These are phyloP conservation scores for Chlorella sp. DNA, from an alignment of 139 green algal species.

Conservation along the genomic window DNA sequence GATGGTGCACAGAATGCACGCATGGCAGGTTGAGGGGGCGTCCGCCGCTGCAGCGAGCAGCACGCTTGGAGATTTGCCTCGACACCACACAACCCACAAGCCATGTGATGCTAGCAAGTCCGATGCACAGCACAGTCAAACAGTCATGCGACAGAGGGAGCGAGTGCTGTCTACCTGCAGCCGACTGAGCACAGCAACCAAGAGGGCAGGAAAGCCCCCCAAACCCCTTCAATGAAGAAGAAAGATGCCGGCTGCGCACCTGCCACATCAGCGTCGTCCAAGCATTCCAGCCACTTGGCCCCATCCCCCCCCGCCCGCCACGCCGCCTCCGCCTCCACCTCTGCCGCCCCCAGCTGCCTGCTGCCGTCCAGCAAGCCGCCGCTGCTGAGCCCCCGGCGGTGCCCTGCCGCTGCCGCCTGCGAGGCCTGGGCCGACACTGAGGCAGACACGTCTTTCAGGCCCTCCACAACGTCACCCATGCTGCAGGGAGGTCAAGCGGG, in stretches of 20 bases:
- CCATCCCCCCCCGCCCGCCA: conserved; percentile 39
- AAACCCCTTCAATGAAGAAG: too few species aligned
- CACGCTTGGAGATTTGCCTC: too few species aligned
- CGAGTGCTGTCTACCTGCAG: too few species aligned
- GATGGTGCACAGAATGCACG: not conserved
- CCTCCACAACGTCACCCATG: conserved; percentile 39
- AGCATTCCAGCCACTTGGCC: conserved; percentile 35
- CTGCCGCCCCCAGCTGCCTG: not conserved
- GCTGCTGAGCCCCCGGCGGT: not conserved
- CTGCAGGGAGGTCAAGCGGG: not conserved
- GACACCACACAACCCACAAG: too few species aligned
- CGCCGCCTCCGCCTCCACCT: not conserved
- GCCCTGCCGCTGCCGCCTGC: not conserved
- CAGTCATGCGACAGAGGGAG: too few species aligned
- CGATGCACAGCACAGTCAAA: too few species aligned
- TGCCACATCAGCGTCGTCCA: conserved; percentile 51
- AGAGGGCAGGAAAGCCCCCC: too few species aligned
- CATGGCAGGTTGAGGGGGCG: too few species aligned
- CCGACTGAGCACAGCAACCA: not conserved
- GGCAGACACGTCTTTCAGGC: conserved; percentile 4
- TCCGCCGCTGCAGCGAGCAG: too few species aligned
- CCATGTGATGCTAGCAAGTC: too few species aligned
- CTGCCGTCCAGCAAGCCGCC: not conserved
- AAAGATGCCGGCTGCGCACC: not conserved
- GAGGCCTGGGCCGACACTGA: not conserved